A percentile compares a stretch with the other conserved stretches of the same genome.
Evolutionary conservation across 2,329 filamentous ascomycete genomes (phyloP).

Genomic region (Fusarium sp.): DNA sequence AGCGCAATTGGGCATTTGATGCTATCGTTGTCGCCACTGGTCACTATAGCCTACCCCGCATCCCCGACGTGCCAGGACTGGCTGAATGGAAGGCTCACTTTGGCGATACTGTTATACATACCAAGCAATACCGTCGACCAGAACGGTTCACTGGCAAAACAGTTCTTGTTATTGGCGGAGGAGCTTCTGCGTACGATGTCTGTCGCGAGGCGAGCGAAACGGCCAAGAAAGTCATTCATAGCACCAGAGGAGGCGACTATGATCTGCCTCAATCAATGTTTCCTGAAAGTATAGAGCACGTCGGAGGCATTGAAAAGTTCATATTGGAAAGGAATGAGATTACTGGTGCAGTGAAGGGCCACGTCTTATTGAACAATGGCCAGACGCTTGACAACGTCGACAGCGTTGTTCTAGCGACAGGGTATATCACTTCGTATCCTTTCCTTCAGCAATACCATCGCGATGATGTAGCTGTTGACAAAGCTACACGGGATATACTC

Average conservation of each 20-base stretch:
- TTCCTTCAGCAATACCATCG: slow-evolving; percentile 66
- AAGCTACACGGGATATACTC: slow-evolving; percentile 64
- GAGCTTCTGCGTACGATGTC: slow-evolving; percentile 57
- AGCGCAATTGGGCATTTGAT: slow-evolving; percentile 62
- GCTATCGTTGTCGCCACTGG: slow-evolving; percentile 74
- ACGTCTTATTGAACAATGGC: slow-evolving; percentile 64
- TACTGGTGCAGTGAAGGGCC: slow-evolving; percentile 56
- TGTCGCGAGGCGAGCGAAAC: slow-evolving; percentile 53
- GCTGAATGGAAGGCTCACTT: slow-evolving; percentile 65
- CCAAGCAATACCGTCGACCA: slow-evolving; percentile 77
- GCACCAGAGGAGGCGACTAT: slow-evolving; percentile 67
- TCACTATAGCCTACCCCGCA: slow-evolving; percentile 72
- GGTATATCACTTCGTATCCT: slow-evolving; percentile 75
- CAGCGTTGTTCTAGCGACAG: slow-evolving; percentile 72
- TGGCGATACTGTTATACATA: slow-evolving; percentile 68
- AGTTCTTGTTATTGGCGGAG: slow-evolving; percentile 65
- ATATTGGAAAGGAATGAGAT: slow-evolving; percentile 27
- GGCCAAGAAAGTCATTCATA: slow-evolving; percentile 58
- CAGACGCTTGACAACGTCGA: slow-evolving; percentile 66
- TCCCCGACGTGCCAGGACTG: slow-evolving; percentile 71
- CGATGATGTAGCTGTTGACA: slow-evolving; percentile 51
- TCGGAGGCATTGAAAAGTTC: slow-evolving; percentile 63
- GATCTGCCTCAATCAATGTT: slow-evolving; percentile 66
- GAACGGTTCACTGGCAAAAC: slow-evolving; percentile 65
- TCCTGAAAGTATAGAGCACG: slow-evolving; percentile 62